These are phyloP conservation scores for Monilinia vaccinii-corymbosi DNA, from an alignment of 2,329 filamentous ascomycete species.

Conservation along the genomic window DNA sequence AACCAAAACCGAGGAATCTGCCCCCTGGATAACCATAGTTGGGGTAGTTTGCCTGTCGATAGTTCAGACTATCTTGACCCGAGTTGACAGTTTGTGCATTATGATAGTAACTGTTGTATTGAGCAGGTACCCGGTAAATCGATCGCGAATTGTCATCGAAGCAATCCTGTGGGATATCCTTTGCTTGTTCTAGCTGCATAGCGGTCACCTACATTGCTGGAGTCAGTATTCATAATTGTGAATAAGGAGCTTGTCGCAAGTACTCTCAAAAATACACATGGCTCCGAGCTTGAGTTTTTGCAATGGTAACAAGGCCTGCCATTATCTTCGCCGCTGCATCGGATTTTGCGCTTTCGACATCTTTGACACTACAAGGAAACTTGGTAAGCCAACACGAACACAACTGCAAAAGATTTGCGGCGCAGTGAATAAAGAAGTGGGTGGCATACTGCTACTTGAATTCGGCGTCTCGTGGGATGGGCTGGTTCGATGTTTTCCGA, in stretches of 20 bases:
- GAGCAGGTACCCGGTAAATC: background rate
- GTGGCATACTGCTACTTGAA: constrained; percentile 40
- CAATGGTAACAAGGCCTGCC: constrained; percentile 77
- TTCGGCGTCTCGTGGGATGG: constrained; percentile 33
- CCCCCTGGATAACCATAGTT: background rate
- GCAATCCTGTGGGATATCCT: background rate
- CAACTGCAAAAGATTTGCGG: background rate
- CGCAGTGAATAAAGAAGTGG: constrained; percentile 9
- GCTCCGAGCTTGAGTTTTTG: constrained; percentile 58
- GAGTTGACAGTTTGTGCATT: background rate
- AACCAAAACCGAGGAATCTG: background rate
- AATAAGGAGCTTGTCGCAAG: constrained; percentile 15
- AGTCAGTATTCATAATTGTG: constrained; percentile 9
- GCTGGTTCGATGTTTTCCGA: constrained; percentile 20
- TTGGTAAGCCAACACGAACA: background rate
- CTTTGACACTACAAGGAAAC: constrained; percentile 59
- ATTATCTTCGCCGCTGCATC: constrained; percentile 80
- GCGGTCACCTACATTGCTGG: constrained; percentile 22
- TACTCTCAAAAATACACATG: constrained; percentile 78
- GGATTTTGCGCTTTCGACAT: constrained; percentile 89
- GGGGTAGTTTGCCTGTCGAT: background rate
- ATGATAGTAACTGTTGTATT: background rate
- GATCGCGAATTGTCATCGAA: constrained; percentile 1
- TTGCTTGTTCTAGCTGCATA: background rate
- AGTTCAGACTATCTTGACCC: background rate